Conservation (phyloP, 257 asterid genomes). For the Plantago major region DNA sequence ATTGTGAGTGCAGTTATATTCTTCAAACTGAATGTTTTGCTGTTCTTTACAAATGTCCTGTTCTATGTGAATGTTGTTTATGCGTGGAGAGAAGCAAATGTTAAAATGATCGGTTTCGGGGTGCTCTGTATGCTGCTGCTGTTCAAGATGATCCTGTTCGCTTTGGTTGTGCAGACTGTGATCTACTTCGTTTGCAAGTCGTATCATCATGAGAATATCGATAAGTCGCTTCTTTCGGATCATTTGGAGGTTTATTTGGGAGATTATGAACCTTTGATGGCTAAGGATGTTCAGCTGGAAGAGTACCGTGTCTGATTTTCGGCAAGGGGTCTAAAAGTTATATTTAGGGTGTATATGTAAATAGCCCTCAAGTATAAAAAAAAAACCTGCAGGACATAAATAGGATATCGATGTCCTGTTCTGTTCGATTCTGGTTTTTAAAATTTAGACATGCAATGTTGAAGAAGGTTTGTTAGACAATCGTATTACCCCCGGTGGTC, state of each 20-base stretch:
- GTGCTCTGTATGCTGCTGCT: constrained; percentile 31
- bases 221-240: constrained; percentile 54
- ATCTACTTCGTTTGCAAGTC: constrained; percentile 67
- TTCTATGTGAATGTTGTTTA: constrained; percentile 27
- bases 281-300: constrained; percentile 53
- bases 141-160: constrained; percentile 33
- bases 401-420: no score
- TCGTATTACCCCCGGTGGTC: no score
- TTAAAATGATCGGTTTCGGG: constrained; percentile 31
- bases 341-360: no score
- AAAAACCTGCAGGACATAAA: no score
- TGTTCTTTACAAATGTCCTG: constrained; percentile 16
- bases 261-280: constrained; percentile 54
- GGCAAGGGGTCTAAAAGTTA: no score
- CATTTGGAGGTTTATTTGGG: constrained; percentile 71
- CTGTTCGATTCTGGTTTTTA: no score
- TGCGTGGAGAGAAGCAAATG: constrained; percentile 15
- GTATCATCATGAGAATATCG: constrained; percentile 56
- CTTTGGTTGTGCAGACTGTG: constrained; percentile 51
- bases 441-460: no score
- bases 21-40: constrained; percentile 27
- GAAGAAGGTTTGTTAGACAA: no score
- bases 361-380: no score
- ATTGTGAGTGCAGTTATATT: constrained; percentile 27
- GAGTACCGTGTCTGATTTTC: constrained; percentile 29